Base-by-base conservation (phyloP, 2,329 filamentous ascomycete species). In the Sclerotinia minor region DNA sequence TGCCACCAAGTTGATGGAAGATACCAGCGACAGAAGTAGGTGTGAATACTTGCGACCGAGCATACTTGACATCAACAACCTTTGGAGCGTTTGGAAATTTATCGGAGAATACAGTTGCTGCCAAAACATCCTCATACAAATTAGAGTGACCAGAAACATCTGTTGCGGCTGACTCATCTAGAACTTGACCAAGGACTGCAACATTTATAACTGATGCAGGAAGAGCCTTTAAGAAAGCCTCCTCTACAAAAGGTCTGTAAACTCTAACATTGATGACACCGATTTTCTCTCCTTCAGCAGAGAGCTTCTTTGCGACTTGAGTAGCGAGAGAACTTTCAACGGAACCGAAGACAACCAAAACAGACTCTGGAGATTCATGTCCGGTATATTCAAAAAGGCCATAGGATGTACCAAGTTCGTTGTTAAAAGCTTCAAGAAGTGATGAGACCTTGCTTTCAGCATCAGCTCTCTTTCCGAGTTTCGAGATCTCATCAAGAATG, bases 161-260 rank as follows among this genome's bases (percentile, higher is more conserved):
- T 52, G 87, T 82, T 8, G 95, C 91, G 68, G 89, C 87, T 69
- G 86, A 82, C 71, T 91, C 85, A 72, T 91, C 88, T 70, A 84
- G 80, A 72, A 99, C 94, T 79, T 99, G 95, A 65, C 95, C 95
- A 7, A 99, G 86, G 26, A 98, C 92, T 49, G 90, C 89, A 72
- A 99, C 84, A 70, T 85, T 90, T 79, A 87, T 87, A 58, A 89
- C 86, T 47, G 91, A 91, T 73, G 87, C 83, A 45, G 95, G 93
- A 38, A 99, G 85, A 15, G 87, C 86, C 72, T 90, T 88, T 71
- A 98, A 82, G 84, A 99, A 98, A 64, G 92, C 91, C 78, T 97
- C 93, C 81, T 99, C 95, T 44, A 95, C 87, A 76, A 99, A 98
- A 21, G 95, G 95, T 54, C 94, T 88, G 83, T 98, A 99, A 67